phyloP scores from a whole-genome alignment of 768 basidiomycete genomes.

The Cystofilobasidium macerans region DNA sequence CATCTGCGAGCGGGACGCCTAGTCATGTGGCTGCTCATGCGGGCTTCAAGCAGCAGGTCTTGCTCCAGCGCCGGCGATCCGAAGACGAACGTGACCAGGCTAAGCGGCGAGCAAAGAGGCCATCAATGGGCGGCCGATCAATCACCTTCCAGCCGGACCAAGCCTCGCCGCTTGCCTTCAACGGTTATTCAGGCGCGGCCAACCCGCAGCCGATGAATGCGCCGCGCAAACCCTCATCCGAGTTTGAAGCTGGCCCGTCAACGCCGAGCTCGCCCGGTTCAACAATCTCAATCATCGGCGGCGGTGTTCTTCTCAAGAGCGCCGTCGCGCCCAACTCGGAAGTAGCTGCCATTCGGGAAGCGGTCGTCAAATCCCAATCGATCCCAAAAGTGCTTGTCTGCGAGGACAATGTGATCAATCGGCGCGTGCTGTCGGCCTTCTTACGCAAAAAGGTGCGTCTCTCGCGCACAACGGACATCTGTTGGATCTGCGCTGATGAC shows the following conservation, averaged over 20 bases:
- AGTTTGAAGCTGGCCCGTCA: constrained; percentile 19
- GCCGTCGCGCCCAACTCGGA: constrained; percentile 49
- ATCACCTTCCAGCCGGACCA: constrained; percentile 40
- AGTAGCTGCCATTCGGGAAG: neutral
- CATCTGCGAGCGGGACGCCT: neutral
- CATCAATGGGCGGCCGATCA: constrained; percentile 45
- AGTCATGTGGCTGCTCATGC: neutral
- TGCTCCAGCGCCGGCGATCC: constrained; percentile 32
- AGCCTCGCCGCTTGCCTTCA: constrained; percentile 4
- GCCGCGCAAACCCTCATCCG: neutral
- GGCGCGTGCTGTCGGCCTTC: constrained; percentile 34
- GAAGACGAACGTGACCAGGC: constrained; percentile 33
- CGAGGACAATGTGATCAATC: constrained; percentile 68
- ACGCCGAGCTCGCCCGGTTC: constrained; percentile 36
- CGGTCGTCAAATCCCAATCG: constrained; percentile 33
- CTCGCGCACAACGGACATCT: neutral
- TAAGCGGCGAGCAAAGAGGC: constrained; percentile 38
- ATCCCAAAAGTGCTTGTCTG: neutral
- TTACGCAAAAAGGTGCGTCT: constrained; percentile 32
- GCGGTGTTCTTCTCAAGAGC: constrained; percentile 59
- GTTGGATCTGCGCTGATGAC: constrained; percentile 46
- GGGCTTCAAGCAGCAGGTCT: constrained; percentile 8
- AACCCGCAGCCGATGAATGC: constrained; percentile 1
- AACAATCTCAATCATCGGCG: constrained; percentile 37
- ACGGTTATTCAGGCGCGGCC: constrained; percentile 4